Evolutionary conservation across 768 basidiomycete species (phyloP).

Genomic region (Saitozyma sp.): DNA sequence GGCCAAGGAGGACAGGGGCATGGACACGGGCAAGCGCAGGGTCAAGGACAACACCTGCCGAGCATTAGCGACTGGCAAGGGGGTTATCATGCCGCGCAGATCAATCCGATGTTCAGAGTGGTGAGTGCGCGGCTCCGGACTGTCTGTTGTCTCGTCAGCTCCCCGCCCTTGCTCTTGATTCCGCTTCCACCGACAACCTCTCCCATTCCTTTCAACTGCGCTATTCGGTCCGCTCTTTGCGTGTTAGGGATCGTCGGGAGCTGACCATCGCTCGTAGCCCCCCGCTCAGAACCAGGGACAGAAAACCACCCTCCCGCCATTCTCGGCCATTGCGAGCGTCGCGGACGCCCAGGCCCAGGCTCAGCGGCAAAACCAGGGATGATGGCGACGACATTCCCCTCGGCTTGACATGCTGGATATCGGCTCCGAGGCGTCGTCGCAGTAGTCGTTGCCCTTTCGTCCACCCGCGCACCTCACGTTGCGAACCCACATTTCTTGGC

Average conservation of each 20-base stretch:
- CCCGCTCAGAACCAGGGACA: constrained; percentile 14
- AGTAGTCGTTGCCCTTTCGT: no score
- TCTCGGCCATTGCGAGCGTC: constrained; percentile 51
- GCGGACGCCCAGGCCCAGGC: constrained; percentile 29
- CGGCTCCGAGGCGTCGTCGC: no score
- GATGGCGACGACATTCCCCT: no score
- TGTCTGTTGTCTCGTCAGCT: background rate
- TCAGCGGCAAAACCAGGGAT: no score
- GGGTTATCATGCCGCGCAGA: constrained; percentile 11
- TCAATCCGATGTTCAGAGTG: constrained; percentile 51
- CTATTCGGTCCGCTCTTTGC: background rate
- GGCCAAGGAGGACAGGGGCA: no score
- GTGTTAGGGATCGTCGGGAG: no score
- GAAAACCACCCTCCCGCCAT: constrained; percentile 48
- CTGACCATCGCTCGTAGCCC: constrained; percentile 18
- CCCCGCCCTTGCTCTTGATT: no score
- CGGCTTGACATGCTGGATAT: no score
- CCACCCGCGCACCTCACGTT: no score
- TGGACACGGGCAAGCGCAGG: background rate
- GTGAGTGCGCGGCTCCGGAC: constrained; percentile 19
- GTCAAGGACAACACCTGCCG: constrained; percentile 23
- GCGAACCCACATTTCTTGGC: no score
- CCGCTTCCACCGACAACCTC: no score
- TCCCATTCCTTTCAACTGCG: background rate
- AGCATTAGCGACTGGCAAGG: constrained; percentile 42